Evolutionary conservation across 2,329 filamentous ascomycete species (phyloP).

Genomic region (Parastagonospora avenae): DNA sequence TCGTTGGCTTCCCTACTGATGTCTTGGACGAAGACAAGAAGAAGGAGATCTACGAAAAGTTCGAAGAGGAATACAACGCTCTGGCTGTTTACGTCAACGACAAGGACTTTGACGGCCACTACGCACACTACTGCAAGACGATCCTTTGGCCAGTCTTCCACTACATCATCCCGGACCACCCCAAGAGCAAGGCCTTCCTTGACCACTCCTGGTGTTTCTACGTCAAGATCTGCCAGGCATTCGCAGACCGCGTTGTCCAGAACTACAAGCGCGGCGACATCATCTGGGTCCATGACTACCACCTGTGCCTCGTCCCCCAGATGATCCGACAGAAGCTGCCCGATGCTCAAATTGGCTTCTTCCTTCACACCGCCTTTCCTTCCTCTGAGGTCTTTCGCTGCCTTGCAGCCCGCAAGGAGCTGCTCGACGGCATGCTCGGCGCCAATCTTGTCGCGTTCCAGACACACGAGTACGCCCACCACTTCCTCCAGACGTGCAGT

Average conservation of each 20-base stretch:
- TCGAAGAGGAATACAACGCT: conserved; percentile 82
- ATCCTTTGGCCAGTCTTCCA: conserved; percentile 98
- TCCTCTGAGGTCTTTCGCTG: conserved; percentile 96
- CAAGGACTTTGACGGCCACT: conserved; percentile 92
- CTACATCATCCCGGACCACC: conserved; percentile 96
- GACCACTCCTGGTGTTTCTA: conserved; percentile 98
- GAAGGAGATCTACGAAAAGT: conserved; percentile 78
- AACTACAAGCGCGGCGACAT: conserved; percentile 93
- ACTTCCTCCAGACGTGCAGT: conserved; percentile 95
- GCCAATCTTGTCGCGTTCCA: conserved; percentile 94
- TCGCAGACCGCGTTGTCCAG: conserved; percentile 86
- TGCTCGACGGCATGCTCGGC: conserved; percentile 90
- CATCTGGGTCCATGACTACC: conserved; percentile 96
- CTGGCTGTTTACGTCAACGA: conserved; percentile 85
- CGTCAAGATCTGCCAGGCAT: conserved; percentile 87
- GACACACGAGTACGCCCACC: conserved; percentile 88
- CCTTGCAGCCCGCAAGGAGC: conserved; percentile 80
- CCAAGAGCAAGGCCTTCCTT: conserved; percentile 96
- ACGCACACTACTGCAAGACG: conserved; percentile 95
- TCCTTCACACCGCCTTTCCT: conserved; percentile 92
- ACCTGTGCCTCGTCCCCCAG: conserved; percentile 82
- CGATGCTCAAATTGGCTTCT: conserved; percentile 94
- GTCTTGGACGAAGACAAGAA: conserved; percentile 76
- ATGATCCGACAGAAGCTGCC: conserved; percentile 91
- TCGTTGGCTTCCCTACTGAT: conserved; percentile 92